Evolutionary conservation across 73 alveolate genomes (phyloP).

Genomic region (Blepharisma japonicum): DNA sequence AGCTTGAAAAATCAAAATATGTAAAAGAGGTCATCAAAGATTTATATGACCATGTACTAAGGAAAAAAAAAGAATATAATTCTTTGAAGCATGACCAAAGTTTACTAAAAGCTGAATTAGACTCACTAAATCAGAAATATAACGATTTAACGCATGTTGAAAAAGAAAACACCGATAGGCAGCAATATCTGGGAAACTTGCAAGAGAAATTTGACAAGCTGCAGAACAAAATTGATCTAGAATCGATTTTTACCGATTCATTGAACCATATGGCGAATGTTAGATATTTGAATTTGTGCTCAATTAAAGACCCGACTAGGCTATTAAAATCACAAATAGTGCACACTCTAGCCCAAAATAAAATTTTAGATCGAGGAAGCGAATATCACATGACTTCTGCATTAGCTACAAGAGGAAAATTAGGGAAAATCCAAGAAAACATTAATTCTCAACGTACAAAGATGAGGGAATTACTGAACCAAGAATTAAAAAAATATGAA

Average conservation of each 20-base stretch:
- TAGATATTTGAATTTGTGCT: neutral
- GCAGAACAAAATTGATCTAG: neutral
- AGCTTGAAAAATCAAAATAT: constrained; percentile 9
- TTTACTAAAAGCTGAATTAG: neutral
- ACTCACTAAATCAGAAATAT: neutral
- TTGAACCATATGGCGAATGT: neutral
- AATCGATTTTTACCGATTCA: neutral
- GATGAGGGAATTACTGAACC: neutral
- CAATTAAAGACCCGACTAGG: constrained; percentile 17
- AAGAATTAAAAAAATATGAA: constrained; percentile 15
- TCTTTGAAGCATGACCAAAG: neutral
- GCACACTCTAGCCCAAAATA: neutral
- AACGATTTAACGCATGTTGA: neutral
- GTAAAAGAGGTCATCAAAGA: constrained; percentile 6
- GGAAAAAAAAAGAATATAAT: constrained; percentile 21
- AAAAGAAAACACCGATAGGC: neutral
- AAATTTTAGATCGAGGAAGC: constrained; percentile 9
- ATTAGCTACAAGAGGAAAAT: neutral
- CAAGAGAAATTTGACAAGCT: neutral
- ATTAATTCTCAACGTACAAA: neutral
- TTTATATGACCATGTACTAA: constrained; percentile 14
- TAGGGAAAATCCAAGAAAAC: constrained; percentile 9
- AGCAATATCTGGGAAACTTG: neutral
- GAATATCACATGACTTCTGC: constrained; percentile 24
- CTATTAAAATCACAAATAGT: neutral